Evolutionary conservation across 257 asterid species (phyloP).

Genomic region (Vinca minor): DNA sequence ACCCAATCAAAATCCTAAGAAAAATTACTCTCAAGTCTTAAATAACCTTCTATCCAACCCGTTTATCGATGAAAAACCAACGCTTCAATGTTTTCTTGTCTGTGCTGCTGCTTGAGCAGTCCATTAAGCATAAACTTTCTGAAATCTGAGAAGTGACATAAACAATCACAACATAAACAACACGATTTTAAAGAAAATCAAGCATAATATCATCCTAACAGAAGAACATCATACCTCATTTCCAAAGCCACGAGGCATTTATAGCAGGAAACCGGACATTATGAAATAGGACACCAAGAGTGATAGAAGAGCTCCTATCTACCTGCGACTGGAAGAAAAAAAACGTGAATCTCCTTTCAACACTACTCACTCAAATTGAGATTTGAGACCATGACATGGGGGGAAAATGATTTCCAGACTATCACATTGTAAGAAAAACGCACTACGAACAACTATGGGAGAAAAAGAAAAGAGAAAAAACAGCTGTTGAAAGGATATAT

Average conservation of each 20-base stretch:
- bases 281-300: not conserved
- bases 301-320: not conserved
- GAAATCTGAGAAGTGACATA: conserved; percentile 29
- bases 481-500: not conserved
- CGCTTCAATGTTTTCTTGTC: conserved; percentile 58
- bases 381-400: not conserved
- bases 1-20: conserved; percentile 9
- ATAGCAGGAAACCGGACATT: conserved; percentile 22
- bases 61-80: conserved; percentile 74
- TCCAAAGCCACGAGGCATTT: conserved; percentile 34
- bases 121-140: conserved; percentile 50
- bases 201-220: not conserved
- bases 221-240: conserved; percentile 46
- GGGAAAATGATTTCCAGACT: not conserved
- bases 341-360: not conserved
- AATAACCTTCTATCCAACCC: conserved; percentile 46
- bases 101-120: conserved; percentile 47
- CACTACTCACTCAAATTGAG: not conserved
- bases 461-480: not conserved
- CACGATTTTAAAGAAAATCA: not conserved
- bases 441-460: not conserved
- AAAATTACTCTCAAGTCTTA: conserved; percentile 2
- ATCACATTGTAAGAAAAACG: not conserved
- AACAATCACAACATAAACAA: not conserved
- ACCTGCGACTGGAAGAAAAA: conserved; percentile 8